Percentiles rank a stretch among this genome's conserved stretches.
Conservation (phyloP, 1,139 yeast genomes). For the Dujonia santamariae region DNA sequence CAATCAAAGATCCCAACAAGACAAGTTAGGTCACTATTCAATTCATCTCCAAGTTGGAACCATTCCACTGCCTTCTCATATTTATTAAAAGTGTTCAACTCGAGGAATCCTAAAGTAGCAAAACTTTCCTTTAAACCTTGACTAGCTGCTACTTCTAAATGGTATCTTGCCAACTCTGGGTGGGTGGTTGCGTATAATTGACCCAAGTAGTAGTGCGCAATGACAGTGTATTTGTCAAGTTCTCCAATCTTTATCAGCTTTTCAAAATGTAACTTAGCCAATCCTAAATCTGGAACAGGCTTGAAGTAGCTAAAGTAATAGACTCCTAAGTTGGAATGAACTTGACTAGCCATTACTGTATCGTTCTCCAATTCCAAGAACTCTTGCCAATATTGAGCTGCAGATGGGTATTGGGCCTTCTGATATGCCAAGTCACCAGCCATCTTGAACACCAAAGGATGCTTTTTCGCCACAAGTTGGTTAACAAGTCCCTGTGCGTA, state of each 20-base stretch:
- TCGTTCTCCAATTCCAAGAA: constrained; percentile 56
- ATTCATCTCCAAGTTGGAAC: constrained; percentile 78
- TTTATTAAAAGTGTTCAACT: constrained; percentile 63
- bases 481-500: constrained; percentile 65
- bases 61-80: constrained; percentile 64
- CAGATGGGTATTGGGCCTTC: constrained; percentile 43
- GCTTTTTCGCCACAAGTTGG: constrained; percentile 56
- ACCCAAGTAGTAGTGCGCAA: constrained; percentile 77
- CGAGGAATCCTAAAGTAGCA: constrained; percentile 73
- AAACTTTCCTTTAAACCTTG: constrained; percentile 77
- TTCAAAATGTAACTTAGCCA: constrained; percentile 59
- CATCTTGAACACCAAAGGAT: constrained; percentile 69
- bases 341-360: constrained; percentile 68
- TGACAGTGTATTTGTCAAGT: constrained; percentile 50
- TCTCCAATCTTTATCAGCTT: constrained; percentile 60
- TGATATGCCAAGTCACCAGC: constrained; percentile 69
- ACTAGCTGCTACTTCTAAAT: constrained; percentile 72
- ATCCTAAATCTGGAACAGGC: constrained; percentile 45
- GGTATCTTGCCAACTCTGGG: constrained; percentile 59
- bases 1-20: constrained; percentile 75
- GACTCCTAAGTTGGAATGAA: constrained; percentile 66
- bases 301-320: constrained; percentile 44
- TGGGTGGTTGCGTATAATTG: constrained; percentile 58
- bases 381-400: constrained; percentile 56
- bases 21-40: constrained; percentile 56